phyloP scores from a whole-genome alignment of 2,329 filamentous ascomycete genomes.

The Verticillium tricorpus region DNA sequence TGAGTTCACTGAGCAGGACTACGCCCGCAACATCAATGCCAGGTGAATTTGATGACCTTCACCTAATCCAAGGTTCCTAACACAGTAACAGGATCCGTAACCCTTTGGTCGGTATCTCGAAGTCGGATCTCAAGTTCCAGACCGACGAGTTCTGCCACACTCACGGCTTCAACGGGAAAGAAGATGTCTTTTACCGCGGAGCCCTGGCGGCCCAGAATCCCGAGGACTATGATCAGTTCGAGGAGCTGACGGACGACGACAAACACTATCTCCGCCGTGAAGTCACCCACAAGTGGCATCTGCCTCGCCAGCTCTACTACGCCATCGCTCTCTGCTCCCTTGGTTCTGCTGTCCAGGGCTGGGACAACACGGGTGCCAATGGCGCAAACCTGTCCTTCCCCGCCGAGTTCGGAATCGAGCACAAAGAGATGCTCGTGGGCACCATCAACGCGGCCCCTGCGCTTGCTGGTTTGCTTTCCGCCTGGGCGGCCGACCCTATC shows the following conservation, averaged over 20 bases:
- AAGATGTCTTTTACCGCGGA: constrained; percentile 43
- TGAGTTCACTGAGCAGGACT: constrained; percentile 18
- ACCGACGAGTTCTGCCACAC: constrained; percentile 49
- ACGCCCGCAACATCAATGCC: constrained; percentile 25
- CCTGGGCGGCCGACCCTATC: constrained; percentile 58
- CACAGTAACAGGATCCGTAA: constrained; percentile 34
- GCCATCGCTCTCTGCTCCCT: constrained; percentile 47
- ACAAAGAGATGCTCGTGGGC: constrained; percentile 44
- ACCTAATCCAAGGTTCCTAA: constrained; percentile 9
- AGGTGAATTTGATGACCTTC: constrained; percentile 15
- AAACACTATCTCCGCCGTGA: constrained; percentile 35
- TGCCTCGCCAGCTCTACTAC: constrained; percentile 44
- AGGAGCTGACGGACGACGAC: constrained; percentile 38
- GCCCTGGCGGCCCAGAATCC: constrained; percentile 49
- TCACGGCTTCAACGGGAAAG: constrained; percentile 39
- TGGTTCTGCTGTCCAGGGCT: constrained; percentile 50
- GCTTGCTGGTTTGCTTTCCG: constrained; percentile 12
- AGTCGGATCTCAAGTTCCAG: constrained; percentile 45
- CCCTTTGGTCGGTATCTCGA: constrained; percentile 44
- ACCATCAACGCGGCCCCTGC: constrained; percentile 47
- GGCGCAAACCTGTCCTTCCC: constrained; percentile 45
- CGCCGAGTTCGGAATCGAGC: constrained; percentile 39
- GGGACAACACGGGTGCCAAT: constrained; percentile 43
- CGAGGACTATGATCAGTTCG: constrained; percentile 39
- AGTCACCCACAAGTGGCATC: constrained; percentile 43